These are phyloP conservation scores for Capsella rubella DNA, from an alignment of 441 rosid species.

Conservation along the genomic window DNA sequence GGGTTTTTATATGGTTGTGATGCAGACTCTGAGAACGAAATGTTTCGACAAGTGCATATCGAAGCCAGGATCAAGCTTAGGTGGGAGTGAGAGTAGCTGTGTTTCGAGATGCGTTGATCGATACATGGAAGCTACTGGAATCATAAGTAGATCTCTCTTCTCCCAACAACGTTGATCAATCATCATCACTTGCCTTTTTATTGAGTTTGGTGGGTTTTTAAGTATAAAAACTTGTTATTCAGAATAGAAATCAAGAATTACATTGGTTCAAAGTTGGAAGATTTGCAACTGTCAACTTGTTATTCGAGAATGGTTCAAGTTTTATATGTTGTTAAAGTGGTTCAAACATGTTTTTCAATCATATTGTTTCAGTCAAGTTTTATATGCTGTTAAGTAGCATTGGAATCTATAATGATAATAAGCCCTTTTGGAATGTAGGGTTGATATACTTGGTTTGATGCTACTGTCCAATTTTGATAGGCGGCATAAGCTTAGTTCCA, in stretches of 20 bases:
- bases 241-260: background rate
- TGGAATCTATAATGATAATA: background rate
- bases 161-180: conserved; percentile 42
- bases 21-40: conserved; percentile 75
- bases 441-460: background rate
- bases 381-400: background rate
- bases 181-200: background rate
- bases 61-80: conserved; percentile 88
- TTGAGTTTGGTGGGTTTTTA: background rate
- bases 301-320: background rate
- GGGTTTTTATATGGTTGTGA: background rate
- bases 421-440: background rate
- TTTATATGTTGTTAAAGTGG: background rate
- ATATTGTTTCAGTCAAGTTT: too few relatives aligned
- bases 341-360: background rate
- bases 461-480: background rate
- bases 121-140: conserved; percentile 89
- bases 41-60: conserved; percentile 87
- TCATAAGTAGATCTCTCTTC: conserved; percentile 73
- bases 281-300: background rate
- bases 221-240: background rate
- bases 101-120: conserved; percentile 94
- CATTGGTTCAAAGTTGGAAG: background rate
- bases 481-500: background rate
- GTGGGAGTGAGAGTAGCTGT: conserved; percentile 94